Conservation (phyloP, 805 yeast genomes). For the Saturnispora bothae region DNA sequence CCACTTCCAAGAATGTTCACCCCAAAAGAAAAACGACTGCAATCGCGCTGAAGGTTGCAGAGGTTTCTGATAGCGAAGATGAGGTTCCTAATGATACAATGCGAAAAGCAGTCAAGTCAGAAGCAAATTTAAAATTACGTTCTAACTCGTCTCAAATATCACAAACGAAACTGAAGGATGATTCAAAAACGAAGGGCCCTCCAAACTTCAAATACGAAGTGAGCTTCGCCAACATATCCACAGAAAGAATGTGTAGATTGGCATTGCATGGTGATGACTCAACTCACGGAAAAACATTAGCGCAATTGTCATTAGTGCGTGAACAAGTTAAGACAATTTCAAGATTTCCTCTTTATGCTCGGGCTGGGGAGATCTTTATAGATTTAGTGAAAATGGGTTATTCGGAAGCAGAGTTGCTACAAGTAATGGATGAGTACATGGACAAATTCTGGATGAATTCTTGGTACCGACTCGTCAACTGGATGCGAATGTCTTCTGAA, state of each 20-base stretch:
- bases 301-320: background rate
- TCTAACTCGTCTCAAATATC: no score
- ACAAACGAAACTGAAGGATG: no score
- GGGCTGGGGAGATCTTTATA: slow-evolving; percentile 1
- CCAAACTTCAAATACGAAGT: background rate
- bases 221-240: background rate
- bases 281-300: background rate
- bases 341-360: slow-evolving; percentile 2
- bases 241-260: slow-evolving; percentile 1
- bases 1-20: no score
- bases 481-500: slow-evolving; percentile 4
- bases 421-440: background rate
- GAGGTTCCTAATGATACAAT: no score
- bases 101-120: no score
- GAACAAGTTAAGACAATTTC: slow-evolving; percentile 1
- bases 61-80: no score
- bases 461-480: slow-evolving; percentile 4
- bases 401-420: background rate
- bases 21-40: no score
- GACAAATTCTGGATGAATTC: background rate
- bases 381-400: background rate
- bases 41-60: no score
- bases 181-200: background rate
- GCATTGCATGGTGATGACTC: background rate
- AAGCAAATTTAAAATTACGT: no score